A percentile compares a stretch with the other conserved stretches of the same genome.
Conservation (phyloP, 1,284 basidiomycete genomes). For the Kwoniella shivajii region DNA sequence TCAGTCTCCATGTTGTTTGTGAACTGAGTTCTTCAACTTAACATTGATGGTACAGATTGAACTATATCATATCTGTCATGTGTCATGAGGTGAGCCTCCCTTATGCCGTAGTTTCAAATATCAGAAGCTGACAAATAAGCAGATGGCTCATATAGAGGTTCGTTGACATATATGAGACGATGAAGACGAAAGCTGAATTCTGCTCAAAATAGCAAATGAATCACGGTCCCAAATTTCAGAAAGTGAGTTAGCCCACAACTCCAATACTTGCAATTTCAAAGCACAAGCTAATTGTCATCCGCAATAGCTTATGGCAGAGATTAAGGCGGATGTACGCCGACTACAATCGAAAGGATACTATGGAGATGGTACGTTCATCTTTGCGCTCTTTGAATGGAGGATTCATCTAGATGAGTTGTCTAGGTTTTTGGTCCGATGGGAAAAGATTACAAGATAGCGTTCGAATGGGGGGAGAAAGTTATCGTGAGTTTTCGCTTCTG, state of each 20-base stretch:
- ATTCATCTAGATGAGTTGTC: too few species aligned
- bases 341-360: conserved; percentile 49
- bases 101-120: not conserved
- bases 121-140: not conserved
- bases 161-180: not conserved
- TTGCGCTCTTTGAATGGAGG: too few species aligned
- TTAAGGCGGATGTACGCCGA: conserved; percentile 44
- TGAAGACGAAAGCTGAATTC: not conserved
- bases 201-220: conserved; percentile 49
- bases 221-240: conserved; percentile 51
- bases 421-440: conserved; percentile 52
- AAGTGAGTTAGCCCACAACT: conserved; percentile 29
- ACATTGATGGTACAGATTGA: conserved; percentile 17
- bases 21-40: not conserved
- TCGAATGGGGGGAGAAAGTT: conserved; percentile 42
- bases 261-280: not conserved
- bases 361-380: conserved; percentile 44
- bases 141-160: conserved; percentile 54
- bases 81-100: conserved; percentile 48
- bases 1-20: not conserved
- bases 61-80: conserved; percentile 51
- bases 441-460: conserved; percentile 42
- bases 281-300: conserved; percentile 6
- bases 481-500: conserved; percentile 32
- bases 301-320: conserved; percentile 43